Conservation (phyloP, 306 rosid genomes). For the Cicer chorassanicum region DNA sequence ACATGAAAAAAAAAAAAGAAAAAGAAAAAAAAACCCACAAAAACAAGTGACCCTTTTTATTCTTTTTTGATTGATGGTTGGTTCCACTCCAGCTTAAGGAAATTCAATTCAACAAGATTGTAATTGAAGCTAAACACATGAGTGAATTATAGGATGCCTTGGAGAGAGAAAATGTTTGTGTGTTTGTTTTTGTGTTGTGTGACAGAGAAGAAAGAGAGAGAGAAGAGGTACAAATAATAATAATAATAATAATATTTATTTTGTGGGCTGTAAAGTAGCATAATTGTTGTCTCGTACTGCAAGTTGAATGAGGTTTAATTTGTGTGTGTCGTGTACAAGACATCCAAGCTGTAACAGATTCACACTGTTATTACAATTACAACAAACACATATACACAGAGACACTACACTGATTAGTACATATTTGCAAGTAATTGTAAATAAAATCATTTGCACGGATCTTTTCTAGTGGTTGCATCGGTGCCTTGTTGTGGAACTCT, state of each 20-base stretch:
- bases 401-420: not conserved
- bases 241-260: slow-evolving; percentile 1
- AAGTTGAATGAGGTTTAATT: slow-evolving; percentile 64
- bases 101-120: slow-evolving; percentile 38
- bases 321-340: slow-evolving; percentile 60
- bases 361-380: slow-evolving; percentile 40
- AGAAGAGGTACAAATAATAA: not conserved
- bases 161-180: slow-evolving; percentile 20
- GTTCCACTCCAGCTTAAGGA: slow-evolving; percentile 45
- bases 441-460: too few relatives aligned
- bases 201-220: slow-evolving; percentile 35
- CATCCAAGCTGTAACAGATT: slow-evolving; percentile 68
- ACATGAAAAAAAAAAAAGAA: slow-evolving; percentile 17
- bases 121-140: too few relatives aligned
- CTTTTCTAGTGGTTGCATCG: too few relatives aligned
- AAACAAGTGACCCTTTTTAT: slow-evolving; percentile 34
- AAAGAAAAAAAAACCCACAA: not conserved
- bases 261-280: slow-evolving; percentile 94
- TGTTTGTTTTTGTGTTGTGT: slow-evolving; percentile 21
- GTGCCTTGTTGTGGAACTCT: too few relatives aligned
- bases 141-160: not conserved
- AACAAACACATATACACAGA: slow-evolving; percentile 37
- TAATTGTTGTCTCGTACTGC: slow-evolving; percentile 78
- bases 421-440: slow-evolving; percentile 25
- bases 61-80: slow-evolving; percentile 43